Base-by-base conservation (phyloP, 495 filamentous ascomycete species). In the Hypoxylon fragiforme region DNA sequence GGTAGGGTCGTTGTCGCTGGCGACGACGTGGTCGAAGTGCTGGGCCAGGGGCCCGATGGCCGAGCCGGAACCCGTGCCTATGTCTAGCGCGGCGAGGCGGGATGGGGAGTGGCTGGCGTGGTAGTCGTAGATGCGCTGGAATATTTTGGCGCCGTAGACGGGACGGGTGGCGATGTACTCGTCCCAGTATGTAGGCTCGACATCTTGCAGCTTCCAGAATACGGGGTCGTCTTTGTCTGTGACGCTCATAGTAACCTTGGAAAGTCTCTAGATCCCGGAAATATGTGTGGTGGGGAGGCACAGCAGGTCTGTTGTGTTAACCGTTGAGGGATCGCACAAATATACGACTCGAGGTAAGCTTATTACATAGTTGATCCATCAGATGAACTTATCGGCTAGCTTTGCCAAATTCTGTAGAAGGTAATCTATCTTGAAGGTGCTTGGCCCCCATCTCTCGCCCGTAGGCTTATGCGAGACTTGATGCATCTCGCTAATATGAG, bases 61-160 rank as follows among this genome's bases (percentile, higher is more conserved):
- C 1, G 62, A 42, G 13, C 66, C 67, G 1, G 68, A 56, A 15
- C 68, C 66, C 16, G 51, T 54, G 28, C 64, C 68, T 8, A 71
- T 51, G 36, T 71, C 67, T 31, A 66, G 59, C n/a, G 65, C 67
- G 13, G 61, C 35, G 18, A 14, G 14, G 32, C 43, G 54, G 22
- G 9, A 22, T 16, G 22, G 28, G n/a, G 54, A 54, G 16, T 67
- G 61, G 7, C 24, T 42, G 8, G 50, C 22, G 14, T 69, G 66
- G 34, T 69, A 65, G 45, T 44, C 26, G 37, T 60, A 68, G 46
- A 69, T 51, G 7, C 50, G 44, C 3, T 66, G 34, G 47, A 65
- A 69, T 18, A 69, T 63, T 1, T 34, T 19, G 2, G 20, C 41
- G 14, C 18, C 37, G 41, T 53, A 53, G 14, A 13, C 28, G 6